These are phyloP conservation scores for Aurinia saxatilis DNA, from an alignment of 345 rosid genomes.

Conservation along the genomic window DNA sequence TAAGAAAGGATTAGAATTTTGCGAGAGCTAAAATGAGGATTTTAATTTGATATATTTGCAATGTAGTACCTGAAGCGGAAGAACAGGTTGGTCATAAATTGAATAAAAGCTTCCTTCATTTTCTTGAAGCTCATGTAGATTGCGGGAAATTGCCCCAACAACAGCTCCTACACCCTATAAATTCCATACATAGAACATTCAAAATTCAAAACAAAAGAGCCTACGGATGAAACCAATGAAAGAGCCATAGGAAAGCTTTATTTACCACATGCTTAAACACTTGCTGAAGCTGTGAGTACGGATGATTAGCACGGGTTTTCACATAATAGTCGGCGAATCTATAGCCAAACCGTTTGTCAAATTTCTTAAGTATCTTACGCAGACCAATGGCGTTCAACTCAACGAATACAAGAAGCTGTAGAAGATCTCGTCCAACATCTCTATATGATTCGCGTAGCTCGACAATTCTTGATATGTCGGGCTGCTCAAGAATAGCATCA, in stretches of 20 bases:
- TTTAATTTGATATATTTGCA: not conserved
- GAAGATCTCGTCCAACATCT: constrained; percentile 67
- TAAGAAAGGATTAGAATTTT: not conserved
- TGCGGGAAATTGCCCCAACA: constrained; percentile 95
- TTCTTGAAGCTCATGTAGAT: constrained; percentile 96
- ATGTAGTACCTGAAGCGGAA: constrained; percentile 62
- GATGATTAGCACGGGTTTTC: constrained; percentile 96
- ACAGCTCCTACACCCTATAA: constrained; percentile 95
- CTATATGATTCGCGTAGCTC: constrained; percentile 73
- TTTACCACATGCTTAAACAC: constrained; percentile 98
- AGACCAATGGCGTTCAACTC: constrained; percentile 92
- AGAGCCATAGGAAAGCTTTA: not conserved
- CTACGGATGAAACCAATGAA: constrained; percentile 8
- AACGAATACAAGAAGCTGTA: constrained; percentile 74
- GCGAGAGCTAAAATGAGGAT: not conserved
- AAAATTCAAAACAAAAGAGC: not conserved
- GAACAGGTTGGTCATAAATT: constrained; percentile 84
- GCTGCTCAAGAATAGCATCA: constrained; percentile 55
- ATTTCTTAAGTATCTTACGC: constrained; percentile 92
- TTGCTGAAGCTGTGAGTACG: constrained; percentile 98
- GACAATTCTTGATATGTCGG: constrained; percentile 55
- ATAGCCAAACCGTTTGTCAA: constrained; percentile 92
- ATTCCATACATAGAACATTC: constrained; percentile 1
- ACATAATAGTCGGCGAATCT: constrained; percentile 89
- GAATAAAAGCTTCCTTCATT: constrained; percentile 93